Evolutionary conservation across 345 rosid genomes (phyloP), one percentile per base, ranked within the genome.

Genomic region (Brassica rapa): DNA sequence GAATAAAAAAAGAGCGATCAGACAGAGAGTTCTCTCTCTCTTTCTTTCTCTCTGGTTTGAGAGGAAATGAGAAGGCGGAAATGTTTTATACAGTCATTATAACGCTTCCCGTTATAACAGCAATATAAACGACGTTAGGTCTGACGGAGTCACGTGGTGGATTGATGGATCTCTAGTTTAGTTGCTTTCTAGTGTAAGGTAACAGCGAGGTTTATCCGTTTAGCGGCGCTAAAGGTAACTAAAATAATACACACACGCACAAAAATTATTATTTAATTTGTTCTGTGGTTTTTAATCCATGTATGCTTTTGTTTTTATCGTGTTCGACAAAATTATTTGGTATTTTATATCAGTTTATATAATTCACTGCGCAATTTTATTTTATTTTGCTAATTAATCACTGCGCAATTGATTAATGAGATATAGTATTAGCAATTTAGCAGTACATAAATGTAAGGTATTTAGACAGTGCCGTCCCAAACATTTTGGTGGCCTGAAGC

Each of bases 161-260:
- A 6, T 49, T 14, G 23, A 53, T 53, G 59, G 59, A 53, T 53
- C 23, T 53, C 59, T 53, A 53, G 59, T 53, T 53, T 53, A 53
- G 59, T 16, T 53, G 59, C 59, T 53, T 53, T 53, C 23, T 15
- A 53, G 59, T 53, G 23, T 53, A 53, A 53, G 55, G 59, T 53
- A 53, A 53, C 59, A 49, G 55, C 59, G 59, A 53, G 59, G 59
- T 53, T 53, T 53, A 53, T 53, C 59, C 59, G 59, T 53, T 53
- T 53, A 53, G 59, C 59, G 59, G 59, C 59, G 59, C 59, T 53
- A 53, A 53, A 53, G 59, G 59, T 53, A 15, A 5, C 59, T 5
- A 53, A 15, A 53, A 53, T 53, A n/a, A 53, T 53, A 49, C 19
- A 49, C 55, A 49, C 55, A 49, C 55, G 55, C 55, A 49, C 55